Base-by-base conservation (phyloP, 1,139 yeast genomes). In the Candida neerlandica region DNA sequence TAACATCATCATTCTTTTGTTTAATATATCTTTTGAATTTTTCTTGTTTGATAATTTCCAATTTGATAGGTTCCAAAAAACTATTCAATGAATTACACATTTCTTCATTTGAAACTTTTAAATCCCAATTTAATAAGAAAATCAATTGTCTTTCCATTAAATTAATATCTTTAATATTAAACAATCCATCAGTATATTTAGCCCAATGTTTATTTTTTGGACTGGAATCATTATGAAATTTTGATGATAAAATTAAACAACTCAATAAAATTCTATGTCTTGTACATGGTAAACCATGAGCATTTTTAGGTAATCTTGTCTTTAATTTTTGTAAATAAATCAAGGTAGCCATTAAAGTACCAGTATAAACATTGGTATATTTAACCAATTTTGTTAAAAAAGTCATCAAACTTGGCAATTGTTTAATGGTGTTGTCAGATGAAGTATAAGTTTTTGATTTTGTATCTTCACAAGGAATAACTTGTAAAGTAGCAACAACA, bases 141-240 rank as follows among this genome's bases (percentile, higher is more conserved):
- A 86, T 71, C 54, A 87, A 71, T 66, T 87, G 94, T 65, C 90
- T 81, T 68, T 87, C 95, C 91, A 87, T 87, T 52, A 86, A 72
- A 65, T 86, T 86, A 57, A 87, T 83, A 64, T 87, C 95, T 55
- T 83, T 83, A 49, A 77, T 70, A 46, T 76, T 71, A 67, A 87
- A 86, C 41, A 86, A 72, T 1, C 89, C 90, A 58, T 86, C 91
- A 16, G 92, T 85, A 66, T 85, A 84, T 56, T 77, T 78, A 37
- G 89, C 85, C 95, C 95, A 87, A 66, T 86, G 91, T 57, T 75
- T 73, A 67, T 86, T 87, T 61, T 85, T 82, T 52, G 92, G 91
- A 18, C 89, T 82, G 11, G 87, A 82, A 62, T 87, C 95, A 66
- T 86, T 86, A 70, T 85, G 88, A 66, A 76, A 84, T 65, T 87